Conservation (phyloP, 306 rosid species). For the Coriaria nepalensis region DNA sequence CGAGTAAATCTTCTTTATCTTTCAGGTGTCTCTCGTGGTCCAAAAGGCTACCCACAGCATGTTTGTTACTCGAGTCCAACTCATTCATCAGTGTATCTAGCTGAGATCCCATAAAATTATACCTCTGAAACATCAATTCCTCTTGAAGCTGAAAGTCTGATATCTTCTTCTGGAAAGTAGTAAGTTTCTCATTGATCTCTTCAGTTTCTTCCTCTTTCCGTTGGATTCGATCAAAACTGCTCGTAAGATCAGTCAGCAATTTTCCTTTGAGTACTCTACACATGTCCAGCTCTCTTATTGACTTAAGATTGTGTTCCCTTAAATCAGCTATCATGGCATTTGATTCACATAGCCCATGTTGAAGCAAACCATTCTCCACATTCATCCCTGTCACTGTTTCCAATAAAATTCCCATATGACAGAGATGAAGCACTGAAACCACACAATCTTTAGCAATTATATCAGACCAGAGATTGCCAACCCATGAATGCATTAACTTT, state of each 20-base stretch:
- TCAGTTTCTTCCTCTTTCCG: slow-evolving; percentile 66
- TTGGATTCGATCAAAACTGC: slow-evolving; percentile 56
- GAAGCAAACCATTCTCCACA: slow-evolving; percentile 77
- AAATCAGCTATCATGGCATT: slow-evolving; percentile 48
- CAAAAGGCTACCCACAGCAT: slow-evolving; percentile 34
- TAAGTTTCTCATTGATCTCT: slow-evolving; percentile 47
- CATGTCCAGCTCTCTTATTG: slow-evolving; percentile 74
- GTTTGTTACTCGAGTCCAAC: slow-evolving; percentile 40
- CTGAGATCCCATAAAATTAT: slow-evolving; percentile 63
- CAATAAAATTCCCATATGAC: slow-evolving; percentile 72
- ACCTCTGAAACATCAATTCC: slow-evolving; percentile 70
- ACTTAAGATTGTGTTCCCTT: slow-evolving; percentile 57
- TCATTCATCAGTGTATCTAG: slow-evolving; percentile 69
- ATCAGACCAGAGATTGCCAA: slow-evolving; percentile 81
- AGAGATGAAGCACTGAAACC: slow-evolving; percentile 69
- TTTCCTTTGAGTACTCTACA: slow-evolving; percentile 68
- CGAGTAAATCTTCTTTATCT: slow-evolving; percentile 32
- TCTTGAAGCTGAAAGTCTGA: slow-evolving; percentile 71
- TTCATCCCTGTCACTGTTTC: slow-evolving; percentile 86
- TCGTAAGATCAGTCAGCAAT: slow-evolving; percentile 64
- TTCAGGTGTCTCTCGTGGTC: slow-evolving; percentile 47
- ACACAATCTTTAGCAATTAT: slow-evolving; percentile 72
- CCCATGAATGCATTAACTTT: slow-evolving; percentile 50
- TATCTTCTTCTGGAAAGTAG: slow-evolving; percentile 48
- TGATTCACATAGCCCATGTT: slow-evolving; percentile 63